A percentile compares a stretch with the other conserved stretches of the same genome.
Conservation (phyloP, 2,329 filamentous ascomycete species). For the Cercospora sp. region DNA sequence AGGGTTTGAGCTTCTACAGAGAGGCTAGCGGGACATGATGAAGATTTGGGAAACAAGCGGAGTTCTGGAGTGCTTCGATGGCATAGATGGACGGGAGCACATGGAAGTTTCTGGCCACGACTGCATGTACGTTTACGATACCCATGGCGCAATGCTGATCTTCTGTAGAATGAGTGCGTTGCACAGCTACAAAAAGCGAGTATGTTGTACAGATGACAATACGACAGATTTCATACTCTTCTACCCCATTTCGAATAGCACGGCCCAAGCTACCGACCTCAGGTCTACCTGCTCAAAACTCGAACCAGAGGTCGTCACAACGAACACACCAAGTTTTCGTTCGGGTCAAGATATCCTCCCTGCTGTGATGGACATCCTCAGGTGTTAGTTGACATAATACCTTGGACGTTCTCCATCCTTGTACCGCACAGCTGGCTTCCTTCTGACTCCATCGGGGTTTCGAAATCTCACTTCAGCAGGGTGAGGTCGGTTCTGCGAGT, state of each 20-base stretch:
- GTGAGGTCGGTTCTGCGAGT: neutral
- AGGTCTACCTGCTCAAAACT: neutral
- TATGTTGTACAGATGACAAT: neutral
- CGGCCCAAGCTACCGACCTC: neutral
- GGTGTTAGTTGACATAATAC: neutral
- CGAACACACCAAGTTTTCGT: neutral
- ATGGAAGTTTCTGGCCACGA: neutral
- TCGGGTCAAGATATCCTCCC: neutral
- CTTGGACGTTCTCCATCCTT: neutral
- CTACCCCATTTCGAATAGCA: neutral
- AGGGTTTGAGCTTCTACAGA: conserved; percentile 77
- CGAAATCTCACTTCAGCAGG: neutral
- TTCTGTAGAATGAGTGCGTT: neutral
- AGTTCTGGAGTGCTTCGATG: neutral
- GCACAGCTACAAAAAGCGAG: neutral
- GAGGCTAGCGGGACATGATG: conserved; percentile 71
- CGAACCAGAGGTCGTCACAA: neutral
- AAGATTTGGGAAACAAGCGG: neutral
- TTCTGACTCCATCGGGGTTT: neutral
- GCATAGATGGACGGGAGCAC: neutral
- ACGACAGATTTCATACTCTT: neutral
- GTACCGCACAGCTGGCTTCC: neutral
- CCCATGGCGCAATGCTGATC: conserved; percentile 10
- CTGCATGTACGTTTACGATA: conserved; percentile 8
- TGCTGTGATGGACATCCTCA: neutral